These are phyloP conservation scores for Elaeis guineensis DNA, from an alignment of 176 grass and related monocot species.

Conservation along the genomic window DNA sequence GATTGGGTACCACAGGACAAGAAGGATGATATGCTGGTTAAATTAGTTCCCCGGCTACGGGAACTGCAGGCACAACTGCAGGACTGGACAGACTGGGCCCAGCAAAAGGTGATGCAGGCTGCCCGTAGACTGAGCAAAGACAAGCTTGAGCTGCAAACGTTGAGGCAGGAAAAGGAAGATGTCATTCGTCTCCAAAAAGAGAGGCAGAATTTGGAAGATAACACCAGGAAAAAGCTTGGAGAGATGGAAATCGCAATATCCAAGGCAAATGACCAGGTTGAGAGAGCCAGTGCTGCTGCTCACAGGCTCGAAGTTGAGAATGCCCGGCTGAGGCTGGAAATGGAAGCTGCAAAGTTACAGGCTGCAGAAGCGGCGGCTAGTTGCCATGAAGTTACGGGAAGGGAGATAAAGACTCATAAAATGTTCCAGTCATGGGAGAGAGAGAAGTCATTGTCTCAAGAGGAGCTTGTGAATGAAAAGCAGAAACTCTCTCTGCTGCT, in stretches of 20 bases:
- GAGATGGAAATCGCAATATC: constrained; percentile 6
- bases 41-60: not conserved
- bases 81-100: constrained; percentile 10
- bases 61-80: constrained; percentile 11
- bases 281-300: not conserved
- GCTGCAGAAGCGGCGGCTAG: constrained; percentile 1
- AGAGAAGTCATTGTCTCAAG: not conserved
- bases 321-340: not conserved
- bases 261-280: not conserved
- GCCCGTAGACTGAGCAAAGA: constrained; percentile 9
- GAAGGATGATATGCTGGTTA: constrained; percentile 11
- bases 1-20: not conserved
- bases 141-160: constrained; percentile 6
- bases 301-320: constrained; percentile 4
- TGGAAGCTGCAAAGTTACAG: constrained; percentile 4
- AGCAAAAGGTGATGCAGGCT: constrained; percentile 17
- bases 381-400: constrained; percentile 8
- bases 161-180: constrained; percentile 17
- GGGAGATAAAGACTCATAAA: constrained; percentile 3
- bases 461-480: constrained; percentile 15
- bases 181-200: constrained; percentile 9
- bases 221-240: not conserved
- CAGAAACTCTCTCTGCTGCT: not conserved
- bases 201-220: constrained; percentile 7
- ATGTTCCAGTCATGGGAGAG: constrained; percentile 11